These are phyloP conservation scores for Aureobasidium pullulans DNA, from an alignment of 2,329 filamentous ascomycete genomes.

Conservation along the genomic window DNA sequence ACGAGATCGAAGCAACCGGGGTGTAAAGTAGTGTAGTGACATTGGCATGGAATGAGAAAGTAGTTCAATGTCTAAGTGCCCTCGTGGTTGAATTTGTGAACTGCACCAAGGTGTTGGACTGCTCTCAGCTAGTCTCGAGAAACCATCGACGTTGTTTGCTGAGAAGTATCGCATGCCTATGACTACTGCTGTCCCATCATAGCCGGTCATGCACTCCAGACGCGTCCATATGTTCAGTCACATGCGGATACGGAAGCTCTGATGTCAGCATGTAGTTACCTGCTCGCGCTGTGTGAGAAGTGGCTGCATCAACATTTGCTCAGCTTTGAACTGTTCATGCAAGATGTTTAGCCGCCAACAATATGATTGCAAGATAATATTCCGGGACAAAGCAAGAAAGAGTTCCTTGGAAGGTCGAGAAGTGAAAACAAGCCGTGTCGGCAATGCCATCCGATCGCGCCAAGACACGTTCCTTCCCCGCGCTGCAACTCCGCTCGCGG, in stretches of 20 bases:
- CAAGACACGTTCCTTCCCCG: background rate
- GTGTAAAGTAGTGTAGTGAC: no score
- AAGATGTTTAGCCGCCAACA: no score
- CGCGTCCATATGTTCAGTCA: background rate
- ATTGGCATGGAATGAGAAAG: no score
- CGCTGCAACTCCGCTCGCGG: background rate
- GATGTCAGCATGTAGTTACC: constrained; percentile 2
- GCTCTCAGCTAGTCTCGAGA: background rate
- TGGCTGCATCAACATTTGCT: background rate
- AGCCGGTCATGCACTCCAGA: background rate
- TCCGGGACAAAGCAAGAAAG: background rate
- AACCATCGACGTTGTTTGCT: no score
- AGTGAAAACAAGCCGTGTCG: background rate
- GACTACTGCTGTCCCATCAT: background rate
- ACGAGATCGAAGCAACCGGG: background rate
- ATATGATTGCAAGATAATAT: no score
- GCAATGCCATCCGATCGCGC: background rate
- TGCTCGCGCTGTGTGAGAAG: background rate
- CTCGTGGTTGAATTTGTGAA: background rate
- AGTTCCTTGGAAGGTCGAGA: background rate
- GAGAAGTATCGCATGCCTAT: no score
- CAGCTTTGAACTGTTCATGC: background rate
- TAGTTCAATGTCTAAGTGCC: no score
- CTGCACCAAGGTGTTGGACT: background rate
- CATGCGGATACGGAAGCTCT: background rate